Evolutionary conservation across 768 basidiomycete genomes (phyloP).

Genomic region (Sutorius australiensis): DNA sequence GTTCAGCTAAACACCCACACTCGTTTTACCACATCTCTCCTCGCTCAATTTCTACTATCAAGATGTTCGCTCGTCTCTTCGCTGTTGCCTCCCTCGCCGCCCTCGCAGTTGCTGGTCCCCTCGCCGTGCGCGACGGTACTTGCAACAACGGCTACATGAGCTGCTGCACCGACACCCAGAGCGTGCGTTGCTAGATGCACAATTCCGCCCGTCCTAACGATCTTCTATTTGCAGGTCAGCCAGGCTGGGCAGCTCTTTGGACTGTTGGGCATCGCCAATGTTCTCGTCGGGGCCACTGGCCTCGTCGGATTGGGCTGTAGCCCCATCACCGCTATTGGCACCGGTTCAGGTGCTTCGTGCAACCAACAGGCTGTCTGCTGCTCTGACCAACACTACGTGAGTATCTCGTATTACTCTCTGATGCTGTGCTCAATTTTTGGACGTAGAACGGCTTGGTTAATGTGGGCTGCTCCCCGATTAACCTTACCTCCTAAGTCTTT

Average conservation of each 20-base stretch:
- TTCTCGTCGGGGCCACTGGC: neutral
- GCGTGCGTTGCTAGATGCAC: neutral
- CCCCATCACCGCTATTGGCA: neutral
- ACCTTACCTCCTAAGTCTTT: neutral
- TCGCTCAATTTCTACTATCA: neutral
- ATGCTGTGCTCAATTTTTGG: neutral
- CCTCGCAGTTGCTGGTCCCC: constrained; percentile 6
- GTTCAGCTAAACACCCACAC: neutral
- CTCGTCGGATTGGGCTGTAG: neutral
- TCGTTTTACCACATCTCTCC: neutral
- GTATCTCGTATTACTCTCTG: neutral
- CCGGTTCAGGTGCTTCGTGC: neutral
- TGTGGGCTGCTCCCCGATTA: constrained; percentile 7
- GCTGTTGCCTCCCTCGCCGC: constrained; percentile 15
- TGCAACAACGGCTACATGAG: constrained; percentile 8
- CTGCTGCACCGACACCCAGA: constrained; percentile 15
- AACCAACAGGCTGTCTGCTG: constrained; percentile 12
- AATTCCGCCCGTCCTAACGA: fast-evolving
- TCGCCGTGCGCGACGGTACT: neutral
- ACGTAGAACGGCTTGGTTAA: constrained; percentile 8
- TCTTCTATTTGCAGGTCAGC: neutral
- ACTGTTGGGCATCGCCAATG: fast-evolving
- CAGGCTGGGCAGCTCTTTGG: neutral
- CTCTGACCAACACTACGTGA: neutral
- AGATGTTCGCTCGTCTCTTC: constrained; percentile 18